Conservation (phyloP, 495 filamentous ascomycete genomes). For the Staphylotrichum tortipilum region DNA sequence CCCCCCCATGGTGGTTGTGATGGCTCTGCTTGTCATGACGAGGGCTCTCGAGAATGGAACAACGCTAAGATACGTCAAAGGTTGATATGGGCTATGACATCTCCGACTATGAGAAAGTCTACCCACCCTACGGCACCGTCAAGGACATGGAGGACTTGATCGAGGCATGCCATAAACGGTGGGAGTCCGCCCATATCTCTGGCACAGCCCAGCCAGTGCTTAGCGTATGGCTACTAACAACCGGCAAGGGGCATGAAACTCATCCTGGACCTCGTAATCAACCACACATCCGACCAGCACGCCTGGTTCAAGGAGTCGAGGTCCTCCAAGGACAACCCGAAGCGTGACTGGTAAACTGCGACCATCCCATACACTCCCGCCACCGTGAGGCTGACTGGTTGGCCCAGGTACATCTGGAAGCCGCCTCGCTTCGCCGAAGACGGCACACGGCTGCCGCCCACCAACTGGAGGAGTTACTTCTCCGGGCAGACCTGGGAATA, state of each 20-base stretch:
- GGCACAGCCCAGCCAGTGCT: no score
- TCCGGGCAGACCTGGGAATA: constrained; percentile 56
- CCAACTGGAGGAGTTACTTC: constrained; percentile 57
- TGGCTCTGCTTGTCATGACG: no score
- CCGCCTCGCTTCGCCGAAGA: constrained; percentile 47
- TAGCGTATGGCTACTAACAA: constrained; percentile 8
- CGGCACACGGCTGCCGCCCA: constrained; percentile 57
- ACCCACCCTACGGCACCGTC: constrained; percentile 53
- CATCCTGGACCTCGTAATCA: constrained; percentile 66
- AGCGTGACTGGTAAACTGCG: constrained; percentile 47
- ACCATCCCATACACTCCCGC: not conserved
- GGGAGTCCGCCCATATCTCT: no score
- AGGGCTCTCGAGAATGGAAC: no score
- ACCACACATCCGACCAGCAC: constrained; percentile 73
- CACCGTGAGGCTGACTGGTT: not conserved
- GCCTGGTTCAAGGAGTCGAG: constrained; percentile 65
- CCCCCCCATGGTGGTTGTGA: no score
- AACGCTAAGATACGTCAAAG: constrained; percentile 1
- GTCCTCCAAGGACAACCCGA: constrained; percentile 50
- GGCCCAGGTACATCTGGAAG: constrained; percentile 55
- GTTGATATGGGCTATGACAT: constrained; percentile 55
- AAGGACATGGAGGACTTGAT: constrained; percentile 55
- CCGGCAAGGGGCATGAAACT: constrained; percentile 55
- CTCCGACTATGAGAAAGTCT: constrained; percentile 53
- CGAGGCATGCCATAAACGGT: constrained; percentile 43